These are phyloP conservation scores for Coix lacrymajobi DNA, from an alignment of 176 grass and related monocot genomes.

Conservation along the genomic window DNA sequence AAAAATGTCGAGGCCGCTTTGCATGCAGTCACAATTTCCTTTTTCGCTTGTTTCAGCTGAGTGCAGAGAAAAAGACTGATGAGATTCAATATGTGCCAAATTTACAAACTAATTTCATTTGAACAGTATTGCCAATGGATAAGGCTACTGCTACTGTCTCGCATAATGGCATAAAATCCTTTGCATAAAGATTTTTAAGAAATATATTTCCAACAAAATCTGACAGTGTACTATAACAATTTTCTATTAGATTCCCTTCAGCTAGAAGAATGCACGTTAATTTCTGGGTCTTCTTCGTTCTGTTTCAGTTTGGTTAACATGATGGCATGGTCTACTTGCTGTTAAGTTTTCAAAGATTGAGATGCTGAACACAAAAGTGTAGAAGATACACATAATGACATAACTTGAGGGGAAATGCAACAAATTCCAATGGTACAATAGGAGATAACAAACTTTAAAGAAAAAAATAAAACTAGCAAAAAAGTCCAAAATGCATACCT, in stretches of 20 bases:
- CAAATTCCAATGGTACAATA: background rate
- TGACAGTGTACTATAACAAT: background rate
- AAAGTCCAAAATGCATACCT: slow-evolving; percentile 26
- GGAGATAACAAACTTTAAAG: background rate
- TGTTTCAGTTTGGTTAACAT: background rate
- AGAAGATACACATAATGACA: background rate
- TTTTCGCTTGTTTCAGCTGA: slow-evolving; percentile 61
- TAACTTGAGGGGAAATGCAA: background rate
- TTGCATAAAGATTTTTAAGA: background rate
- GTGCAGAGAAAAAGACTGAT: slow-evolving; percentile 18
- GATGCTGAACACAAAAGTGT: background rate
- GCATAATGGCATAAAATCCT: background rate
- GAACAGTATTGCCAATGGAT: background rate
- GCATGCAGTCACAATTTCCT: slow-evolving; percentile 46
- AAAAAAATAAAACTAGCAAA: background rate
- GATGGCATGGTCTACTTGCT: background rate
- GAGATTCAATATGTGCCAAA: background rate
- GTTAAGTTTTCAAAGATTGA: background rate
- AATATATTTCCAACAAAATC: background rate
- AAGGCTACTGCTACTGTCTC: background rate
- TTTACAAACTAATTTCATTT: background rate
- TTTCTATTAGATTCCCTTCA: background rate
- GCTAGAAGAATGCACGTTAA: background rate
- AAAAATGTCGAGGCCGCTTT: slow-evolving; percentile 47
- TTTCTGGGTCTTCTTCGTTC: background rate